Evolutionary conservation across 805 yeast species (phyloP).

Genomic region (Suhomyces sp.): DNA sequence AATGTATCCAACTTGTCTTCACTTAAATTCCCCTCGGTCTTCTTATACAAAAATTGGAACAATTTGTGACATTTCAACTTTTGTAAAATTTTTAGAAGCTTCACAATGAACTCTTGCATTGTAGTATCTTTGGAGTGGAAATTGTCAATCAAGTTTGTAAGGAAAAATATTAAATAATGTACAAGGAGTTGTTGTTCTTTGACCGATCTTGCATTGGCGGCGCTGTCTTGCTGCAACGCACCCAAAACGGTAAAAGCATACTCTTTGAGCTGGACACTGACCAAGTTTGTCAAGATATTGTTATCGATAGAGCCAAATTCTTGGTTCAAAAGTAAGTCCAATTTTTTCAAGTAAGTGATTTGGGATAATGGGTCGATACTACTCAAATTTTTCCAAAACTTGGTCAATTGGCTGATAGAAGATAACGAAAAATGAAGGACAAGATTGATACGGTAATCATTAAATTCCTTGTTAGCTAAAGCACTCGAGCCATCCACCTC

Average conservation of each 20-base stretch:
- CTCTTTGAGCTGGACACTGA: slow-evolving; percentile 11
- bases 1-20: slow-evolving; percentile 3
- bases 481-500: background rate
- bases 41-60: slow-evolving; percentile 13
- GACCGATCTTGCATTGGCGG: background rate
- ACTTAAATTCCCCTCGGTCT: slow-evolving; percentile 6
- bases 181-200: slow-evolving; percentile 6
- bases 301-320: slow-evolving; percentile 2
- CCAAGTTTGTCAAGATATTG: slow-evolving; percentile 9
- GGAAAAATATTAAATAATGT: slow-evolving; percentile 7
- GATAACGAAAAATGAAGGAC: slow-evolving; percentile 18
- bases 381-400: slow-evolving; percentile 23
- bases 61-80: slow-evolving; percentile 10
- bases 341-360: slow-evolving; percentile 10
- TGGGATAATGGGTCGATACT: slow-evolving; percentile 9
- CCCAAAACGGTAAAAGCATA: slow-evolving; percentile 8
- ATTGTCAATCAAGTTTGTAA: background rate
- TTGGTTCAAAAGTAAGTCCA: slow-evolving; percentile 6
- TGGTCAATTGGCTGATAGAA: slow-evolving; percentile 14
- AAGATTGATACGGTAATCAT: slow-evolving; percentile 13
- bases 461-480: background rate
- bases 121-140: background rate
- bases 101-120: background rate
- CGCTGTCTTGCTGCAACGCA: background rate
- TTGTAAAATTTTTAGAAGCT: slow-evolving; percentile 4